These are phyloP conservation scores for Moricandia arvensis DNA, from an alignment of 345 rosid genomes.

Conservation along the genomic window DNA sequence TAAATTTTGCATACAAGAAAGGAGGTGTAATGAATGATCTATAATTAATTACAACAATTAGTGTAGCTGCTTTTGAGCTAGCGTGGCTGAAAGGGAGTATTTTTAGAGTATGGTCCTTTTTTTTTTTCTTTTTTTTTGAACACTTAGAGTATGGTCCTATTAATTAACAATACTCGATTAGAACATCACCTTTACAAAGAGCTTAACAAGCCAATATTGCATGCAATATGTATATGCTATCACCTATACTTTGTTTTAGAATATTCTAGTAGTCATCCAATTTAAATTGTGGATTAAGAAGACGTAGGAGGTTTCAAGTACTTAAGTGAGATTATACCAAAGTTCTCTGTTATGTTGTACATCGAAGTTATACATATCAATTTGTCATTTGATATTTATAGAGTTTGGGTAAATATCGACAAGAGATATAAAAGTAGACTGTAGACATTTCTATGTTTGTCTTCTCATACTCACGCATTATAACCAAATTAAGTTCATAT, in stretches of 20 bases:
- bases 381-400: slow-evolving; percentile 16
- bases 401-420: neutral
- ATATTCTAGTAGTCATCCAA: slow-evolving; percentile 19
- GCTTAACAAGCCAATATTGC: neutral
- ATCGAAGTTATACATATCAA: slow-evolving; percentile 23
- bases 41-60: slow-evolving; percentile 22
- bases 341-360: slow-evolving; percentile 22
- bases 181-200: neutral
- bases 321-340: slow-evolving; percentile 34
- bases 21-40: slow-evolving; percentile 13
- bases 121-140: too few relatives aligned
- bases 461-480: neutral
- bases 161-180: too few relatives aligned
- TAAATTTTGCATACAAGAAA: slow-evolving; percentile 19
- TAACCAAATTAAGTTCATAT: neutral
- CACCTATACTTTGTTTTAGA: neutral
- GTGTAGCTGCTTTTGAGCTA: slow-evolving; percentile 29
- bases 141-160: slow-evolving; percentile 37
- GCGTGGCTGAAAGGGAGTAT: slow-evolving; percentile 20
- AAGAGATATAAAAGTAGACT: neutral
- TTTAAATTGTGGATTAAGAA: slow-evolving; percentile 22
- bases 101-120: slow-evolving; percentile 32
- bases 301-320: slow-evolving; percentile 29
- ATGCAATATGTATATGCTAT: neutral
- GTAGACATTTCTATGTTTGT: slow-evolving; percentile 19